These are phyloP conservation scores for Xerocomus minutiporus DNA, from an alignment of 1,284 basidiomycete species.

Conservation along the genomic window DNA sequence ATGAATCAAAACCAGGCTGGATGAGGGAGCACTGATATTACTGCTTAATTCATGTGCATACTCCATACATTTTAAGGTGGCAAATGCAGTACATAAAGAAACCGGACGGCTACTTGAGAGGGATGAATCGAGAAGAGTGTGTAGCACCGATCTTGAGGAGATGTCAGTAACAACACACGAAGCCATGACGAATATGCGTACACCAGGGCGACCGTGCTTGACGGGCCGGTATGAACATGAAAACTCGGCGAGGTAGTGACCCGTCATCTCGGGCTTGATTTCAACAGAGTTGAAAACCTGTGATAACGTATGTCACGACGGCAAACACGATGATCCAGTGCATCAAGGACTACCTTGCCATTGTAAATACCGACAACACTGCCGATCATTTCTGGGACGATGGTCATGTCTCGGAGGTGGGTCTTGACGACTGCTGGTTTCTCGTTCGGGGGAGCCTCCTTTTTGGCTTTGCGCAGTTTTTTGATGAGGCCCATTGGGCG, in stretches of 20 bases:
- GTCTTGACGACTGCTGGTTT: conserved; percentile 99
- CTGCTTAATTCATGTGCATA: conserved; percentile 14
- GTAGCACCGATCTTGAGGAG: conserved; percentile 81
- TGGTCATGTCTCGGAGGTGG: conserved; percentile 98
- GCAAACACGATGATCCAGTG: background rate
- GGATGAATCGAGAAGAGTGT: conserved; percentile 61
- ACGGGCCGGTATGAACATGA: conserved; percentile 96
- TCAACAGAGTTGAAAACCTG: conserved; percentile 96
- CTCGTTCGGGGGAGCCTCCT: conserved; percentile 96
- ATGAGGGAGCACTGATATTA: conserved; percentile 2
- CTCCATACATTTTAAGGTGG: conserved; percentile 27
- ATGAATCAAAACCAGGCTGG: conserved; percentile 24
- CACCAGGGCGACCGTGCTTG: conserved; percentile 98
- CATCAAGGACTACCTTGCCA: conserved; percentile 66
- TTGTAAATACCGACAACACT: conserved; percentile 97
- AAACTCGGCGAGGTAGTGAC: conserved; percentile 97
- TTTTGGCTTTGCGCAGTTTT: conserved; percentile 99
- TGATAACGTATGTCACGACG: conserved; percentile 6
- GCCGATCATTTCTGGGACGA: conserved; percentile 99
- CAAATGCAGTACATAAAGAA: conserved; percentile 17
- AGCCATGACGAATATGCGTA: conserved; percentile 33
- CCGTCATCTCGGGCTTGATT: conserved; percentile 99
- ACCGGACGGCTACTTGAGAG: conserved; percentile 46
- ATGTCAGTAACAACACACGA: conserved; percentile 7
- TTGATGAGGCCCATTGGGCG: conserved; percentile 99